Percentiles rank a stretch among this genome's conserved stretches.
These are phyloP conservation scores for Tolypocladium paradoxum DNA, from an alignment of 2,329 filamentous ascomycete genomes.

Conservation along the genomic window DNA sequence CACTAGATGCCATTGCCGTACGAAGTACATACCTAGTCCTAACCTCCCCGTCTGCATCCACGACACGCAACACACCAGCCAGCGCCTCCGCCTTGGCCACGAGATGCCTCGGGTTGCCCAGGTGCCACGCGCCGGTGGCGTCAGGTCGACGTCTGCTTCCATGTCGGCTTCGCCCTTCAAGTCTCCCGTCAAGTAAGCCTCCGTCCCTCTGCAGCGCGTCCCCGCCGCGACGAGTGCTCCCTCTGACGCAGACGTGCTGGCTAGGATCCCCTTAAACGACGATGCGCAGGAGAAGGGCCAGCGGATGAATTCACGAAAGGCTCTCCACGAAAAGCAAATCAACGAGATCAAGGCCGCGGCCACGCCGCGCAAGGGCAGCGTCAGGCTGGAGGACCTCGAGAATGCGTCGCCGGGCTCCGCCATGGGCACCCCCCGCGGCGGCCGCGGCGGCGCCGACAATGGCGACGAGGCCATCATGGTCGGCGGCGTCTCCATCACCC, in stretches of 20 bases:
- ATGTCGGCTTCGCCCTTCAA: constrained; percentile 42
- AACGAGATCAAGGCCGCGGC: constrained; percentile 72
- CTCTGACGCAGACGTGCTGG: constrained; percentile 5
- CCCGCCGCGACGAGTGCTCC: neutral
- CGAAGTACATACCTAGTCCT: no score
- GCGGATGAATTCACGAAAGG: constrained; percentile 77
- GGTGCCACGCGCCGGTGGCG: constrained; percentile 36
- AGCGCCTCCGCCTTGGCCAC: constrained; percentile 2
- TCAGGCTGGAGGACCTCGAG: constrained; percentile 47
- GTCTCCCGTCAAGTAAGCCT: constrained; percentile 43
- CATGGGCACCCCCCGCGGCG: constrained; percentile 38
- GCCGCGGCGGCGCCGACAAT: constrained; percentile 26
- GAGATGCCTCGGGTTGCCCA: constrained; percentile 51
- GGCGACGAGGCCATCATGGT: constrained; percentile 54
- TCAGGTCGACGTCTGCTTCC: constrained; percentile 36
- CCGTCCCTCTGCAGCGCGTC: neutral
- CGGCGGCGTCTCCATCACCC: constrained; percentile 69
- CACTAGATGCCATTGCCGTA: neutral
- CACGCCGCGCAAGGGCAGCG: constrained; percentile 54
- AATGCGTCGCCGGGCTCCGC: constrained; percentile 46
- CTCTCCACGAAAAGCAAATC: constrained; percentile 80
- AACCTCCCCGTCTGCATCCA: neutral
- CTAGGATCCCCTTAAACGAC: constrained; percentile 89
- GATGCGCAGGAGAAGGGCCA: constrained; percentile 86
- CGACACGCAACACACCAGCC: constrained; percentile 2